A percentile compares a stretch with the other conserved stretches of the same genome.
Evolutionary conservation across 768 basidiomycete species (phyloP).

Genomic region (Phanerochaete sordida): DNA sequence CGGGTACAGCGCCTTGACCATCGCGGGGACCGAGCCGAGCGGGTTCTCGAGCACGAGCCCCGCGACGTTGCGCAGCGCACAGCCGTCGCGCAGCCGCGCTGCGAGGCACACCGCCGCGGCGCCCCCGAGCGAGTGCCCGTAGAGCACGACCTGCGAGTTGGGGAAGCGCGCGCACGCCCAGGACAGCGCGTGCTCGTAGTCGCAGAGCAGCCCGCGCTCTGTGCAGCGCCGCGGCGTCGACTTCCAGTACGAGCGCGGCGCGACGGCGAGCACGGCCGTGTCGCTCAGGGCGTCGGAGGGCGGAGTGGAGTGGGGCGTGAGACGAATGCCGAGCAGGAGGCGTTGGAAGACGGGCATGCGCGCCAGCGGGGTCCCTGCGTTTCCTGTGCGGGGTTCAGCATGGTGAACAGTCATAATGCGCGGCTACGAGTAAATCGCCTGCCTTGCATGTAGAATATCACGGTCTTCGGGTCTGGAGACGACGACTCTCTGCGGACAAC

Average conservation of each 20-base stretch:
- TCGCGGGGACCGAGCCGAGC: conserved; percentile 41
- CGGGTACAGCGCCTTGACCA: conserved; percentile 46
- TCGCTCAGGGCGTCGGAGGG: not conserved
- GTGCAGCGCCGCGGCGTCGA: conserved; percentile 38
- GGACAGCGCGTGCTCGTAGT: conserved; percentile 38
- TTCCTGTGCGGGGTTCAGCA: conserved; percentile 28
- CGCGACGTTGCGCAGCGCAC: conserved; percentile 18
- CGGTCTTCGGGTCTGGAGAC: conserved; percentile 9
- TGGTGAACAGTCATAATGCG: not conserved
- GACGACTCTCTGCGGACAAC: conserved; percentile 12
- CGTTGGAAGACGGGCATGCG: conserved; percentile 41
- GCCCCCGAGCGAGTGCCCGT: conserved; percentile 49
- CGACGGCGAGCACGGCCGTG: conserved; percentile 33
- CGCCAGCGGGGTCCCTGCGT: conserved; percentile 46
- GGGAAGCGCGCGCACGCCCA: too few species aligned
- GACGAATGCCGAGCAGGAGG: conserved; percentile 22
- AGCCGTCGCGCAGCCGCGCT: conserved; percentile 11
- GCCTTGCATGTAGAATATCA: conserved; percentile 38
- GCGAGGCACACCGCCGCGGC: conserved; percentile 40
- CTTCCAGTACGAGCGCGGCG: conserved; percentile 50
- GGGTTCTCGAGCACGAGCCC: conserved; percentile 50
- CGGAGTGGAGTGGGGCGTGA: not conserved
- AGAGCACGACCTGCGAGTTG: conserved; percentile 34
- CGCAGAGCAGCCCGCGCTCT: conserved; percentile 34
- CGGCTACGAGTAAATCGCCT: not conserved